These are phyloP conservation scores for Sophora flavescens DNA, from an alignment of 306 rosid genomes.

Conservation along the genomic window DNA sequence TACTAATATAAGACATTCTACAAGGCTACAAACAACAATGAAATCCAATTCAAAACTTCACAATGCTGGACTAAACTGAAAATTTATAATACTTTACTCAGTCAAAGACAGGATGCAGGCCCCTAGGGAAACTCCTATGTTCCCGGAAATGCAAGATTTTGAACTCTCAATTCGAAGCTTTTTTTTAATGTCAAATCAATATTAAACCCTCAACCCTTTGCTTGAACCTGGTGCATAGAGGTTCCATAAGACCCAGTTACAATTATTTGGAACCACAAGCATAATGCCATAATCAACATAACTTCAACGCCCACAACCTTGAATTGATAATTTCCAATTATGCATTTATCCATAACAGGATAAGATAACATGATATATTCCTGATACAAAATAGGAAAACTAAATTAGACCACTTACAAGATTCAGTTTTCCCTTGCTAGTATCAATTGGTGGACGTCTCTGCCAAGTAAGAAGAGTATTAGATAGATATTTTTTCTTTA, in stretches of 20 bases:
- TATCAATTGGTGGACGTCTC: conserved; percentile 94
- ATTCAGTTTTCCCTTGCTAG: conserved; percentile 82
- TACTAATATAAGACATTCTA: conserved; percentile 11
- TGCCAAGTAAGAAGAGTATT: conserved; percentile 61
- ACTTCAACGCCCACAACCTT: neutral
- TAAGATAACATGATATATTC: conserved; percentile 14
- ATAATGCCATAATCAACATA: conserved; percentile 16
- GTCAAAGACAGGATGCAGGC: neutral
- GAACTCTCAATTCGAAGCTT: conserved; percentile 17
- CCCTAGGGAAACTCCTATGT: conserved; percentile 1
- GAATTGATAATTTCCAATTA: conserved; percentile 17
- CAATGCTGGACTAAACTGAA: neutral
- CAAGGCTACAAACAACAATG: neutral
- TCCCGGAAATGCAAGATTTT: conserved; percentile 18
- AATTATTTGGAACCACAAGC: conserved; percentile 24
- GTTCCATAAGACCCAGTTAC: conserved; percentile 20
- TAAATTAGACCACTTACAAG: conserved; percentile 64
- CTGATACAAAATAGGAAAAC: conserved; percentile 5
- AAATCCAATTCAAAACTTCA: neutral
- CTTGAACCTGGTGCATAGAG: conserved; percentile 3
- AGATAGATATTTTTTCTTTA: conserved; percentile 34
- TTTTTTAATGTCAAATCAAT: conserved; percentile 16
- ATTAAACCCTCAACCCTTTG: neutral
- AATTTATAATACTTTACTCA: conserved; percentile 10
- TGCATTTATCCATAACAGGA: conserved; percentile 11